A percentile compares a stretch with the other conserved stretches of the same genome.
These are phyloP conservation scores for Austroboletus festivus DNA, from an alignment of 768 basidiomycete species.

Conservation along the genomic window DNA sequence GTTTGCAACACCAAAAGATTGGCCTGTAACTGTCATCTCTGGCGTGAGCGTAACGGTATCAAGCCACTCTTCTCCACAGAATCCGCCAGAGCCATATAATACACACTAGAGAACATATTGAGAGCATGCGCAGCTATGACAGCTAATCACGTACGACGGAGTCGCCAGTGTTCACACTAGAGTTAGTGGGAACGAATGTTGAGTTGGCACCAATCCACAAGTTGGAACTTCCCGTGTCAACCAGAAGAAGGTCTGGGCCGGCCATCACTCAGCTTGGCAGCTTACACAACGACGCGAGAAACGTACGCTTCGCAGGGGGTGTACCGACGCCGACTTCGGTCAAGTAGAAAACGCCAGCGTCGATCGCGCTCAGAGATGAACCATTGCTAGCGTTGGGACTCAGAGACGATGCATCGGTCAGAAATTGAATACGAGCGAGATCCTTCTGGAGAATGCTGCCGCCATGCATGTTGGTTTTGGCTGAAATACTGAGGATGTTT, in stretches of 20 bases:
- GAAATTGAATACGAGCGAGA: neutral
- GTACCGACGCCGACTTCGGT: slow-evolving; percentile 27
- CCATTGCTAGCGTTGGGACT: neutral
- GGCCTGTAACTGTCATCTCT: neutral
- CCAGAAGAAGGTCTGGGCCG: slow-evolving; percentile 23
- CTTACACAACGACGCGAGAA: neutral
- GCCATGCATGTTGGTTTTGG: neutral
- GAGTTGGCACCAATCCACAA: slow-evolving; percentile 32
- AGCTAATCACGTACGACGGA: slow-evolving; percentile 18
- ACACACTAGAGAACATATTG: neutral
- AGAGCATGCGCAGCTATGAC: neutral
- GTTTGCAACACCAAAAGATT: neutral
- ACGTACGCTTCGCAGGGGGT: slow-evolving; percentile 28
- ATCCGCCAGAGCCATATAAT: neutral
- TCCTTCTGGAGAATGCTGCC: neutral
- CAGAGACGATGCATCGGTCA: neutral
- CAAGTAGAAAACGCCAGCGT: slow-evolving; percentile 27
- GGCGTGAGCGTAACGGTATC: slow-evolving; percentile 11
- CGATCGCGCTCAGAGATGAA: slow-evolving; percentile 12
- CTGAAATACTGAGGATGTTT: neutral
- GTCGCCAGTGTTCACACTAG: slow-evolving; percentile 18
- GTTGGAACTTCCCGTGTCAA: slow-evolving; percentile 34
- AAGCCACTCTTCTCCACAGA: slow-evolving; percentile 13
- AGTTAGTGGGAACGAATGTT: slow-evolving; percentile 16
- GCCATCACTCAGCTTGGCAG: neutral